phyloP scores from a whole-genome alignment of 2,329 filamentous ascomycete species.

The Colletotrichum eleusines region DNA sequence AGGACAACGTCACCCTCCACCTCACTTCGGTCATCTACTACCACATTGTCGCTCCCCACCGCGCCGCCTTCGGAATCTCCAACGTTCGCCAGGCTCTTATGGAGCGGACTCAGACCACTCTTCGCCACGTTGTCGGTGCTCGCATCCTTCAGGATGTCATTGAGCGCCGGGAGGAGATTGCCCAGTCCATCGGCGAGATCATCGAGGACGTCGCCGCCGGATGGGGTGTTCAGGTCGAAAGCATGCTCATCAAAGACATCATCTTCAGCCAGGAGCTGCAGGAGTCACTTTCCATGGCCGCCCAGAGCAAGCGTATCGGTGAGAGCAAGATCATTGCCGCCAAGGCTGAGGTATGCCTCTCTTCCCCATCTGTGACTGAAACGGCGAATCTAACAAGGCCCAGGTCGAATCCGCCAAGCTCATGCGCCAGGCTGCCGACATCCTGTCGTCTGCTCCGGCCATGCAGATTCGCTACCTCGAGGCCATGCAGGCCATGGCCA shows the following conservation, averaged over 20 bases:
- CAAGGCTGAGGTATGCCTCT: slow-evolving; percentile 78
- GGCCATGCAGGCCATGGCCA: slow-evolving; percentile 99
- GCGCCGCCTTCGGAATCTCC: slow-evolving; percentile 95
- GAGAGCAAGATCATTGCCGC: slow-evolving; percentile 99
- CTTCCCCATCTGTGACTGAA: neutral
- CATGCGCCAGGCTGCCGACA: slow-evolving; percentile 93
- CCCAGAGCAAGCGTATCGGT: slow-evolving; percentile 97
- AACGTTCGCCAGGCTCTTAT: slow-evolving; percentile 96
- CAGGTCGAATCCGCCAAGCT: slow-evolving; percentile 92
- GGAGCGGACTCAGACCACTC: slow-evolving; percentile 96
- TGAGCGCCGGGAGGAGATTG: slow-evolving; percentile 96
- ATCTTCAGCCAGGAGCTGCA: slow-evolving; percentile 96
- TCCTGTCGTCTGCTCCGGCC: slow-evolving; percentile 88
- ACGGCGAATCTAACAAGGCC: slow-evolving; percentile 24
- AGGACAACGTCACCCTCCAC: slow-evolving; percentile 96
- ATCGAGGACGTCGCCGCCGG: slow-evolving; percentile 94
- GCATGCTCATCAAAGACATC: slow-evolving; percentile 99
- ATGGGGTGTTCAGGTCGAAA: slow-evolving; percentile 97
- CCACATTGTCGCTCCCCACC: slow-evolving; percentile 94
- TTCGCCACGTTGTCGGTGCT: slow-evolving; percentile 95
- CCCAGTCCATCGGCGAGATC: slow-evolving; percentile 93
- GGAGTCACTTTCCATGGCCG: slow-evolving; percentile 97
- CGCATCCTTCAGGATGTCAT: slow-evolving; percentile 98
- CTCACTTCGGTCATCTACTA: slow-evolving; percentile 99
- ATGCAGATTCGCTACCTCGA: slow-evolving; percentile 99